These are phyloP conservation scores for Delitschia confertaspora DNA, from an alignment of 495 filamentous ascomycete genomes.

Conservation along the genomic window DNA sequence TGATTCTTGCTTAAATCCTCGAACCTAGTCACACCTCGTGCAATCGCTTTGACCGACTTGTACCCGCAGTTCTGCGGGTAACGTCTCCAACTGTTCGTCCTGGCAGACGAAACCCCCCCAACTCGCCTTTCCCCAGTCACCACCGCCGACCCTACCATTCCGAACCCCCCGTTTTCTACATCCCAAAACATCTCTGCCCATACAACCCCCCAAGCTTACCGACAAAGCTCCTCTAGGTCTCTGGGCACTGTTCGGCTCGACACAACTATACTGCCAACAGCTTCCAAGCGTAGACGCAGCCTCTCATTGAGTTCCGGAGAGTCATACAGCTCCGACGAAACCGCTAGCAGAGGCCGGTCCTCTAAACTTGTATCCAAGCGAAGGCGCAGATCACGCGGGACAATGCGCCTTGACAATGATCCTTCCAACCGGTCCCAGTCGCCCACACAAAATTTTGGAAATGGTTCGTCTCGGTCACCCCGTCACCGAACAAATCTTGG, in stretches of 20 bases:
- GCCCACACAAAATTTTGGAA: constrained; percentile 30
- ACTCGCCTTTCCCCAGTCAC: constrained; percentile 45
- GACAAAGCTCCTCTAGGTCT: constrained; percentile 10
- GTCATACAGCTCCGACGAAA: constrained; percentile 24
- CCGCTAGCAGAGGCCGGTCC: constrained; percentile 34
- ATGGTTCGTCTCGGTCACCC: constrained; percentile 33
- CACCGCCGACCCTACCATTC: constrained; percentile 49
- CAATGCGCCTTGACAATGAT: constrained; percentile 52
- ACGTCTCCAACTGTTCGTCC: constrained; percentile 42
- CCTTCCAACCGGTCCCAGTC: constrained; percentile 39
- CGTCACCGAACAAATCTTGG: constrained; percentile 8
- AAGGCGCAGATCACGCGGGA: constrained; percentile 47
- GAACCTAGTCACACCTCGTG: background rate
- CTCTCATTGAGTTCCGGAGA: constrained; percentile 12
- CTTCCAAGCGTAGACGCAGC: constrained; percentile 31
- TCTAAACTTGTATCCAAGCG: constrained; percentile 48
- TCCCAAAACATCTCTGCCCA: constrained; percentile 30
- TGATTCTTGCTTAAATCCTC: background rate
- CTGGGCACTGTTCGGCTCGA: too few species aligned
- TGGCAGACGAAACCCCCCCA: constrained; percentile 50
- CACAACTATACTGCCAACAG: constrained; percentile 28
- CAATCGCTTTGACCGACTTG: background rate
- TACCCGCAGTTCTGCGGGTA: constrained; percentile 20
- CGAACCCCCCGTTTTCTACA: constrained; percentile 36
- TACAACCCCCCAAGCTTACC: constrained; percentile 25